Percentiles rank a stretch among this genome's conserved stretches.
phyloP scores from a whole-genome alignment of 805 yeast species.

The Cyberlindnera mycetangii region DNA sequence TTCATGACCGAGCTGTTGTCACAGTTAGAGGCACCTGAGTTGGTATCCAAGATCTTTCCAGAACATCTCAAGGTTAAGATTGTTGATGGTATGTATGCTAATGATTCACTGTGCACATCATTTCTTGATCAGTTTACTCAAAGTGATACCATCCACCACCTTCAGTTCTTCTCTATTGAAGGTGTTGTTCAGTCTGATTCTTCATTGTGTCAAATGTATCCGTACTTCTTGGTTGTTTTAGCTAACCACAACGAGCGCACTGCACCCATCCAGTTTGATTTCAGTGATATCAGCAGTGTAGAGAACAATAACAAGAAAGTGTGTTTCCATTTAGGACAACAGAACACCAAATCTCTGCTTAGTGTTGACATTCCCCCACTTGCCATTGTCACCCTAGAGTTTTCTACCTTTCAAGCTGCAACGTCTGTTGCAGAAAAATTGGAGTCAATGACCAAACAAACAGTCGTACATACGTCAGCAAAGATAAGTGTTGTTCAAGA shows the following conservation, averaged over 20 bases:
- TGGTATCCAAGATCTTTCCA: conserved; percentile 3
- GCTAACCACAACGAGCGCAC: conserved; percentile 19
- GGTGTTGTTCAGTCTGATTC: conserved; percentile 3
- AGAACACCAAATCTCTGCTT: conserved; percentile 17
- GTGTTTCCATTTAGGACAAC: conserved; percentile 4
- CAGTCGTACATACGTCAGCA: conserved; percentile 15
- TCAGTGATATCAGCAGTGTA: conserved; percentile 6
- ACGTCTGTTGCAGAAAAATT: not conserved
- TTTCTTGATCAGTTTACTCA: conserved; percentile 13
- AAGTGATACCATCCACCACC: conserved; percentile 9
- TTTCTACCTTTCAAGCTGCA: conserved; percentile 2
- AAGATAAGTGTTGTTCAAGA: conserved; percentile 33
- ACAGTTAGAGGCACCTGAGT: conserved; percentile 11
- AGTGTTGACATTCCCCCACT: conserved; percentile 6
- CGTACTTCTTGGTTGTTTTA: conserved; percentile 12
- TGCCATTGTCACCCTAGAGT: conserved; percentile 8
- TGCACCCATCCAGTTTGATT: conserved; percentile 23
- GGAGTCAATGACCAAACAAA: not conserved
- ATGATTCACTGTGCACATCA: conserved; percentile 17
- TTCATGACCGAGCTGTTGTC: conserved; percentile 26
- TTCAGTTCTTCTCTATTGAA: conserved; percentile 11
- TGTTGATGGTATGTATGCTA: conserved; percentile 17
- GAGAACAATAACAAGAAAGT: not conserved
- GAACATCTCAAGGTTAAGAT: not conserved
- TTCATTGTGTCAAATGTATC: conserved; percentile 18